These are phyloP conservation scores for Magnaporthiopsis incrustans DNA, from an alignment of 2,329 filamentous ascomycete genomes.

Conservation along the genomic window DNA sequence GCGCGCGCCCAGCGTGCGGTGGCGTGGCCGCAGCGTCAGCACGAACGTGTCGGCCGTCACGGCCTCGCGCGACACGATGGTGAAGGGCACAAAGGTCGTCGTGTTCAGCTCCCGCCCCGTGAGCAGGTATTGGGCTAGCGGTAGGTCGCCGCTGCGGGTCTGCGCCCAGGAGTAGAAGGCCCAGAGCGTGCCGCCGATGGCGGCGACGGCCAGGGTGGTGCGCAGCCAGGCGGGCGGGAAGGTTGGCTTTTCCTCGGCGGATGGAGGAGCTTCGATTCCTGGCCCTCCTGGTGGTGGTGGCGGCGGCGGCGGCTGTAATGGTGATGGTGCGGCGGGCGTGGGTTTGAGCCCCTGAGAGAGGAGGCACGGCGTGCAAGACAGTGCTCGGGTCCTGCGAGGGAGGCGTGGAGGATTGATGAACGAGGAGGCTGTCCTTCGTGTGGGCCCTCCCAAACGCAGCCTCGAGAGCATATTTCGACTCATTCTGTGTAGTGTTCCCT, in stretches of 20 bases:
- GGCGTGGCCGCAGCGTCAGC: conserved; percentile 49
- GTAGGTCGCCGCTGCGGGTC: conserved; percentile 3
- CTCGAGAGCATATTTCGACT: neutral
- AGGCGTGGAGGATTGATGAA: neutral
- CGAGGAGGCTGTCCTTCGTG: neutral
- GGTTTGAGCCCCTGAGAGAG: neutral
- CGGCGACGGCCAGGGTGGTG: neutral
- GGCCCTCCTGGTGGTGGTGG: neutral
- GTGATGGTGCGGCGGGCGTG: neutral
- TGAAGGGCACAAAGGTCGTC: conserved; percentile 57
- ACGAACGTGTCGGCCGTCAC: conserved; percentile 63
- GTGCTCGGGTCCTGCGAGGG: neutral
- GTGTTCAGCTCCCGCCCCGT: conserved; percentile 38
- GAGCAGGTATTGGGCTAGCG: conserved; percentile 3
- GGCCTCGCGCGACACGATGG: conserved; percentile 49
- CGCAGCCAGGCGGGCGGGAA: conserved; percentile 3
- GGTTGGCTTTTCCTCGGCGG: neutral
- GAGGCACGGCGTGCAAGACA: neutral
- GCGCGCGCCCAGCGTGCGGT: conserved; percentile 9
- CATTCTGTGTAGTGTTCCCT: neutral
- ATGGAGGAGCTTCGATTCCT: neutral
- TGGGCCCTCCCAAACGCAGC: neutral
- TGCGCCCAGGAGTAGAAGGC: conserved; percentile 4
- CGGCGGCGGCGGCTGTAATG: neutral
- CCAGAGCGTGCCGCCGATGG: conserved; percentile 1